A percentile compares a stretch with the other conserved stretches of the same genome.
These are phyloP conservation scores for Pterocarpus santalinus DNA, from an alignment of 306 rosid species.

Conservation along the genomic window DNA sequence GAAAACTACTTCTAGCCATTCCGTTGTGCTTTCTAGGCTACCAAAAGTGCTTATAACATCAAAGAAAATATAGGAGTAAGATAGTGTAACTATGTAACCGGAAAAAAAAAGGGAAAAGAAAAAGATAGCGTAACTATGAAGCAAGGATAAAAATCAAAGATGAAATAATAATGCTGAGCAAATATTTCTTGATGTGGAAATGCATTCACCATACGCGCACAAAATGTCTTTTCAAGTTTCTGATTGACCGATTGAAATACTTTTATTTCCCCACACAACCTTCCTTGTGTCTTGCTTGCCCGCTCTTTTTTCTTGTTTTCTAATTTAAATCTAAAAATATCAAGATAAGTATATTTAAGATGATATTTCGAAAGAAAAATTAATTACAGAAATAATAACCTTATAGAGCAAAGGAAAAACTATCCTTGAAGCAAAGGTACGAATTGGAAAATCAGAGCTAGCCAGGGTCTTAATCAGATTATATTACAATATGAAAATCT, in stretches of 20 bases:
- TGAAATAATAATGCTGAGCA: background rate
- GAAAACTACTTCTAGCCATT: conserved; percentile 93
- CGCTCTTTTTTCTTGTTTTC: background rate
- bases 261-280: background rate
- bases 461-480: background rate
- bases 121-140: background rate
- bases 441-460: background rate
- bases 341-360: background rate
- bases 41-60: conserved; percentile 79
- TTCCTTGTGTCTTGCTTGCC: background rate
- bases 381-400: background rate
- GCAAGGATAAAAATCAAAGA: conserved; percentile 11
- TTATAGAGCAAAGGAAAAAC: background rate
- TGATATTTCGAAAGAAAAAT: background rate
- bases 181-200: background rate
- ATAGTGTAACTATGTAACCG: too few relatives aligned
- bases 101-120: too few relatives aligned
- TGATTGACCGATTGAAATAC: too few relatives aligned
- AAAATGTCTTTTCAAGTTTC: background rate
- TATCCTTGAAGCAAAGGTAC: background rate
- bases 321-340: background rate
- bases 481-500: background rate
- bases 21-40: conserved; percentile 90
- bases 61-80: too few relatives aligned
- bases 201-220: background rate